Base-by-base conservation (phyloP, 2,329 filamentous ascomycete species). In the Trichoderma cornu-damae region DNA sequence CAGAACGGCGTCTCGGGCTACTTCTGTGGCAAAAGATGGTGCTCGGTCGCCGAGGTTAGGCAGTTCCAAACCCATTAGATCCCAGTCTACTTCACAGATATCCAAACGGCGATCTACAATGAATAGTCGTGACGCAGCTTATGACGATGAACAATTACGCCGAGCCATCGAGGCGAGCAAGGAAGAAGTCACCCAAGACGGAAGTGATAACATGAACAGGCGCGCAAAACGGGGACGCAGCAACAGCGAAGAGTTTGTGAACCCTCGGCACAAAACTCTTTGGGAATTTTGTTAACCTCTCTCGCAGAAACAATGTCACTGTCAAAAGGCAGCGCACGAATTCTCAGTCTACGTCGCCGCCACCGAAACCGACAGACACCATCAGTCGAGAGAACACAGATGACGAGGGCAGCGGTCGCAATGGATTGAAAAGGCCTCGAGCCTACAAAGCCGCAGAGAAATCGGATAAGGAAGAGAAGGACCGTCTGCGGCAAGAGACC, bases 161-260 rank as follows among this genome's bases (percentile, higher is more conserved):
- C 84, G 89, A 63, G 94, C 93, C 28, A 91, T 99, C 65, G 93
- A 97, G 71, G 92, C 95, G 61, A 99, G 94, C 76, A 96, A 92
- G 73, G 87, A 89, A 67, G 90, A 95, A 42, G 84, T 81, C 47
- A 72, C 77, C 11, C 77, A 77, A 9, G 72, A 78, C 32, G 68
- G 70, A 12, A 40, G 61, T 11, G 84, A 87, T 34, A 78, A 79
- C 52, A 76, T 76, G 37, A 80, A 75, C 51, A 81, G 88, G 62
- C 84, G 89, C 67, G 80, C 84, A 22, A 99, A 99, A 75, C 81
- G 94, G 67, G 87, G 86, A 61, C 84, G 93, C 61, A 96, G 94
- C 67, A 90, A 94, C 60, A 96, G 90, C 68, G 91, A 96, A 81
- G 90, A 96, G 93, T 97, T 80, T 73, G 90, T 84, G 35, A 32